Evolutionary conservation across 75 land plant genomes (phyloP), one percentile per base, ranked within the genome.

Genomic region (Gnetum montanum): DNA sequence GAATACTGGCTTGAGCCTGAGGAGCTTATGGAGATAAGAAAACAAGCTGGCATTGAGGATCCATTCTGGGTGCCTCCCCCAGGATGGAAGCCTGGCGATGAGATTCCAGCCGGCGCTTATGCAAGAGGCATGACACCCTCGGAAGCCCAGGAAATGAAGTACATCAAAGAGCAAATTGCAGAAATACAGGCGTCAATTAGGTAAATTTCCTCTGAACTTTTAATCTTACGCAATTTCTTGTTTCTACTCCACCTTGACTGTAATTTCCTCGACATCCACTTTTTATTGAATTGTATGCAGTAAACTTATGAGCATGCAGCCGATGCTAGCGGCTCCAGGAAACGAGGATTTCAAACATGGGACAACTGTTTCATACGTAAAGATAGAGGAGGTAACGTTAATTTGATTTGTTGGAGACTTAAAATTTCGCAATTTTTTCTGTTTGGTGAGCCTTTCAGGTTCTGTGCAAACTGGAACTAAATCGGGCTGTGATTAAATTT

Each of bases 1-100:
- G 96, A 93, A 68, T 93, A 89, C 40, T 93, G 96, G 96, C 66
- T 93, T 16, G 98, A 93, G 58, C 74, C 66, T 19, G 84, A 83
- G 4, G 67, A 68, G 15, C 60, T 93, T 28, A 68, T 72, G 58
- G 71, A 85, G 26, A 34, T 85, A 12, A 59, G 98, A 26, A 72
- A 68, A 54, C 54, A 70, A 10, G 98, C 96, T 41, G 96, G 96
- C 8, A 61, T 93, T 23, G 16, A 43, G 19, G 98, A 93, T 33
- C 86, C 86, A 31, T 82, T 68, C 15, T 93, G 98, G 98, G 49
- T 75, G 30, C 96, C 98, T 18, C 96, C 96, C 8, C 71, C 80
- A 23, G 96, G 96, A 3, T 93, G 96, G 96, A 72, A 82, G 68
- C 84, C 50, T 22, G 98, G 97, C 8, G 95, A 88, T 53, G 34